phyloP scores from a whole-genome alignment of 2,329 filamentous ascomycete species.

The Aspergillaceae sp. region DNA sequence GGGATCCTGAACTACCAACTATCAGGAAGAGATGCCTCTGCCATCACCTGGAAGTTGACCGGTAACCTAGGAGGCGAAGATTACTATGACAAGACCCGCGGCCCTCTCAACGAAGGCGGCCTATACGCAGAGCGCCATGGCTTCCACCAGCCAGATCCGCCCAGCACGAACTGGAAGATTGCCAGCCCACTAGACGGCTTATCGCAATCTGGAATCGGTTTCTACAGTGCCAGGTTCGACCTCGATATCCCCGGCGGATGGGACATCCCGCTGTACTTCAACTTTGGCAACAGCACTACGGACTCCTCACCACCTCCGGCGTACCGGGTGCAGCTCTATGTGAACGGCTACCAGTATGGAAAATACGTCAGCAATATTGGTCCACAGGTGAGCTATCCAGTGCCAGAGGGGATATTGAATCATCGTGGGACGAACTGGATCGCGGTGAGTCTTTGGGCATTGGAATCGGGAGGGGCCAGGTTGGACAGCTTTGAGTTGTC shows the following conservation, averaged over 20 bases:
- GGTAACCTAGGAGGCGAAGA: conserved; percentile 51
- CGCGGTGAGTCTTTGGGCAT: conserved; percentile 60
- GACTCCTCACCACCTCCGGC: conserved; percentile 35
- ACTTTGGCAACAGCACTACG: conserved; percentile 38
- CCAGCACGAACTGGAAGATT: conserved; percentile 26
- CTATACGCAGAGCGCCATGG: conserved; percentile 49
- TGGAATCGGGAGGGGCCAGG: conserved; percentile 50
- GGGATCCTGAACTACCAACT: conserved; percentile 44
- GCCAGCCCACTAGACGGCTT: conserved; percentile 35
- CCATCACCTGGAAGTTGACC: conserved; percentile 48
- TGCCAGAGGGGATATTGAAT: conserved; percentile 65
- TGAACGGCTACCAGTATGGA: conserved; percentile 69
- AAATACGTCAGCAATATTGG: conserved; percentile 64
- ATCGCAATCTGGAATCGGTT: conserved; percentile 41
- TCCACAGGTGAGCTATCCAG: conserved; percentile 62
- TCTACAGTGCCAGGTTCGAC: conserved; percentile 45
- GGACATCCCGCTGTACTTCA: conserved; percentile 49
- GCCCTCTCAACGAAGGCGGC: conserved; percentile 51
- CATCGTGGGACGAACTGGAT: conserved; percentile 63
- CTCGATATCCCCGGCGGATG: conserved; percentile 45
- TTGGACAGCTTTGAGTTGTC: conserved; percentile 47
- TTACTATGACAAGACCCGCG: conserved; percentile 44
- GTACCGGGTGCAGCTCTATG: conserved; percentile 58
- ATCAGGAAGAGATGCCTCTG: conserved; percentile 27
- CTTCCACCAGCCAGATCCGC: conserved; percentile 46